Percentiles rank a stretch among this genome's conserved stretches.
Conservation (phyloP, 1,284 basidiomycete genomes). For the Acaromyces ingoldii region DNA sequence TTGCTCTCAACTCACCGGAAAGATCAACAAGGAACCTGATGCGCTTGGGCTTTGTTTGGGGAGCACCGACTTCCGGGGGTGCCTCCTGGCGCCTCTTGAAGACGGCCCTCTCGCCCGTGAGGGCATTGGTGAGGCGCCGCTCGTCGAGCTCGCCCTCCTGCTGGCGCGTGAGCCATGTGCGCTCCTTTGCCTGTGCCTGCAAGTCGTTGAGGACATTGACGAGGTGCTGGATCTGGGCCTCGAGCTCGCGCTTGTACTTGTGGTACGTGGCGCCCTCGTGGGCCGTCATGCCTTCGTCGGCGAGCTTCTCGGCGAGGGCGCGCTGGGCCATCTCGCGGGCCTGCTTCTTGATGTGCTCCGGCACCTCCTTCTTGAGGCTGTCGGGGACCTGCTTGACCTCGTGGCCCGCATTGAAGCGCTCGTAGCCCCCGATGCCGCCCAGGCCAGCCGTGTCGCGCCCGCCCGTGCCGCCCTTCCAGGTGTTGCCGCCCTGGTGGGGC, state of each 20-base stretch:
- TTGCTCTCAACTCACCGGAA: too few species aligned
- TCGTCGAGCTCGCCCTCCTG: constrained; percentile 53
- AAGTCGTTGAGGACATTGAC: constrained; percentile 45
- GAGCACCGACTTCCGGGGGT: constrained; percentile 47
- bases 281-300: constrained; percentile 46
- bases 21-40: constrained; percentile 52
- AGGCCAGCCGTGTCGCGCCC: constrained; percentile 51
- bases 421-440: constrained; percentile 48
- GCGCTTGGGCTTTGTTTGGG: constrained; percentile 52
- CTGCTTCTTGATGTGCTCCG: constrained; percentile 48
- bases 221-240: constrained; percentile 39
- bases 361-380: constrained; percentile 49
- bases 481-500: constrained; percentile 51
- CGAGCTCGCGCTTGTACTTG: constrained; percentile 40
- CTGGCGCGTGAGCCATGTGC: constrained; percentile 51
- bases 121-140: constrained; percentile 46
- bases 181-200: constrained; percentile 51
- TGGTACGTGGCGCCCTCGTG: constrained; percentile 45
- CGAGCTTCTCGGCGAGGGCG: constrained; percentile 49
- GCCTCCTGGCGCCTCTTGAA: constrained; percentile 48
- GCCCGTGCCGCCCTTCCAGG: constrained; percentile 52
- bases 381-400: constrained; percentile 50
- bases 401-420: constrained; percentile 44
- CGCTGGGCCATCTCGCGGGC: constrained; percentile 51
- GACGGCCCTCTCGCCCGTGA: constrained; percentile 51